phyloP scores from a whole-genome alignment of 169 alveolate genomes.

The Plasmodium vinckei region DNA sequence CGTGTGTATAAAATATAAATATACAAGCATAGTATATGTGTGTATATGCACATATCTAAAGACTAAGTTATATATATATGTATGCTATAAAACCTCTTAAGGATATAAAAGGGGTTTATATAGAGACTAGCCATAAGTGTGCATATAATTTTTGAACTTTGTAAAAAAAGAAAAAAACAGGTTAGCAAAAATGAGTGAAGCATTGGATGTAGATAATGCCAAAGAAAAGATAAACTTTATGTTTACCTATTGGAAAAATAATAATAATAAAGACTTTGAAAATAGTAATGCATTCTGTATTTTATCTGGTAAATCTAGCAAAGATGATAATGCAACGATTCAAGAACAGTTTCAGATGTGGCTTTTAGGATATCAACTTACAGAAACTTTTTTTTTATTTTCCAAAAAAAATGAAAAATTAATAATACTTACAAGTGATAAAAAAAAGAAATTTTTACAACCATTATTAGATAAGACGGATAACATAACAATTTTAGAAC shows the following conservation, averaged over 20 bases:
- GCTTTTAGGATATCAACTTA: slow-evolving; percentile 92
- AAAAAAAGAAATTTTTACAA: slow-evolving; percentile 81
- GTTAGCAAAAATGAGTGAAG: slow-evolving; percentile 20
- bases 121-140: too few relatives aligned
- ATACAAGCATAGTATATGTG: too few relatives aligned
- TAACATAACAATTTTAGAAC: slow-evolving; percentile 34
- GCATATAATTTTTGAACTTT: background rate
- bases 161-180: background rate
- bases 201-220: slow-evolving; percentile 50
- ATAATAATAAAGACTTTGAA: slow-evolving; percentile 5
- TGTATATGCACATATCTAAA: too few relatives aligned
- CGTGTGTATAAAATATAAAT: too few relatives aligned
- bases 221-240: slow-evolving; percentile 39
- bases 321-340: slow-evolving; percentile 62
- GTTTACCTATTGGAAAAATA: slow-evolving; percentile 46
- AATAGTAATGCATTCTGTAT: slow-evolving; percentile 38
- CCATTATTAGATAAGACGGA: slow-evolving; percentile 32
- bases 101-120: too few relatives aligned
- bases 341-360: slow-evolving; percentile 85
- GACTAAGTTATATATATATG: too few relatives aligned
- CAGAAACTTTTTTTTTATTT: slow-evolving; percentile 90
- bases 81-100: too few relatives aligned
- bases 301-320: slow-evolving; percentile 60
- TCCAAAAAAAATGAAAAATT: slow-evolving; percentile 80
- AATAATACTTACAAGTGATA: slow-evolving; percentile 89